A percentile compares a stretch with the other conserved stretches of the same genome.
Evolutionary conservation across 176 grass and related monocot genomes (phyloP).

Genomic region (Aechmea fasciata): DNA sequence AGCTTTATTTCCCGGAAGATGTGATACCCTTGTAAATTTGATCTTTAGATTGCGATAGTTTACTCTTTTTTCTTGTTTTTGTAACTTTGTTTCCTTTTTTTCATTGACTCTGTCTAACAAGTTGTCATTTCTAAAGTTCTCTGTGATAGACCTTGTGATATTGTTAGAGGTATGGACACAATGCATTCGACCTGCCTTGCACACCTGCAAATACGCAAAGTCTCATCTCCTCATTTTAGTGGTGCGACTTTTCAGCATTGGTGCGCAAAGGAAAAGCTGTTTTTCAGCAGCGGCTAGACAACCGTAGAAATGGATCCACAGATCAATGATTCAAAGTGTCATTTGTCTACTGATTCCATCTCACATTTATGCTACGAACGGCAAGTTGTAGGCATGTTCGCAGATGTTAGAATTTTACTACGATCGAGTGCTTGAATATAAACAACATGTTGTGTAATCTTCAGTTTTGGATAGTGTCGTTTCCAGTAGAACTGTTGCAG

Average conservation of each 20-base stretch:
- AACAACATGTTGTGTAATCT: not conserved
- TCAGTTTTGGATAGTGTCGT: not conserved
- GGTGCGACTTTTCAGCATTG: conserved; percentile 20
- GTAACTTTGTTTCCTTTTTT: too few relatives aligned
- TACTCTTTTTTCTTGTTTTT: too few relatives aligned
- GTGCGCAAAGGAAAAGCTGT: conserved; percentile 50
- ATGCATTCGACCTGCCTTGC: conserved; percentile 8
- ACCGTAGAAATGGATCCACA: conserved; percentile 1
- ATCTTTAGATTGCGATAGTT: too few relatives aligned
- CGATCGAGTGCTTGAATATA: too few relatives aligned
- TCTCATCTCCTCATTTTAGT: conserved; percentile 23
- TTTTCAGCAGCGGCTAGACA: conserved; percentile 42
- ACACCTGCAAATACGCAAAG: conserved; percentile 10
- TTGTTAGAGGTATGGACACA: not conserved
- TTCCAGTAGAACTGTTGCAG: not conserved
- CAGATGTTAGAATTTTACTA: too few relatives aligned
- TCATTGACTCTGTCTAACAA: too few relatives aligned
- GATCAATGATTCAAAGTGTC: not conserved
- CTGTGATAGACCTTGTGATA: too few relatives aligned
- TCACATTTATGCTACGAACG: not conserved
- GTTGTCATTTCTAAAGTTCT: too few relatives aligned
- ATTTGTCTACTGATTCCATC: conserved; percentile 4
- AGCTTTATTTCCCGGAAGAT: too few relatives aligned
- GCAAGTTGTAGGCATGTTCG: not conserved
- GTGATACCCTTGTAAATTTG: too few relatives aligned